Percentiles rank a stretch among this genome's conserved stretches.
These are phyloP conservation scores for Pichia scutulata DNA, from an alignment of 805 yeast species.

Conservation along the genomic window DNA sequence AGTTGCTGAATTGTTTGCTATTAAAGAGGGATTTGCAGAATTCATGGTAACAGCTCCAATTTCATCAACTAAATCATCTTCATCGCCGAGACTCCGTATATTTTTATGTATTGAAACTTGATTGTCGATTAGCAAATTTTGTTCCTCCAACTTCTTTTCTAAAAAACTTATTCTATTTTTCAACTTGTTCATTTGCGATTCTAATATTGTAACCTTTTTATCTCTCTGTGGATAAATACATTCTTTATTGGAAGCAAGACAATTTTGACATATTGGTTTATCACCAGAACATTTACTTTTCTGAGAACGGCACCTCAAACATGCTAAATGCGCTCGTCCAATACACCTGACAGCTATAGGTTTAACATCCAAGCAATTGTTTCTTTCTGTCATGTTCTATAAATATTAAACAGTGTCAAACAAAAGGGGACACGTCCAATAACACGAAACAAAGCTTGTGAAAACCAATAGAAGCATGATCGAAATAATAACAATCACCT, in stretches of 20 bases:
- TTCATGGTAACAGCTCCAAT: background rate
- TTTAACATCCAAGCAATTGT: background rate
- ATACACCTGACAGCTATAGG: slow-evolving; percentile 3
- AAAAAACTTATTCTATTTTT: slow-evolving; percentile 11
- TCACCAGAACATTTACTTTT: slow-evolving; percentile 41
- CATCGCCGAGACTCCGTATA: too few species aligned
- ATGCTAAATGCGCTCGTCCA: slow-evolving; percentile 29
- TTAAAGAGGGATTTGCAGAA: background rate
- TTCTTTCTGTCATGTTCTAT: background rate
- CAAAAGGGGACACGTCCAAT: too few species aligned
- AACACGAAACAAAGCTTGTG: too few species aligned
- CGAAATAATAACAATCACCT: background rate
- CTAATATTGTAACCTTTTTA: slow-evolving; percentile 17
- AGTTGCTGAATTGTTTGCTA: background rate
- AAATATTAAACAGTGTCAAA: too few species aligned
- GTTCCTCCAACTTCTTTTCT: slow-evolving; percentile 7
- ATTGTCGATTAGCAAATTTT: background rate
- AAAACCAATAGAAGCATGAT: background rate
- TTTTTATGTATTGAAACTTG: background rate
- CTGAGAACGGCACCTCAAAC: slow-evolving; percentile 39
- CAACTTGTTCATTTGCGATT: slow-evolving; percentile 14
- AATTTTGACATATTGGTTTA: slow-evolving; percentile 14
- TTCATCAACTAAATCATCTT: background rate
- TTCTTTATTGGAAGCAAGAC: slow-evolving; percentile 11
- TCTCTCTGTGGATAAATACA: slow-evolving; percentile 17